These are phyloP conservation scores for Agaricus blazei DNA, from an alignment of 768 basidiomycete species.

Conservation along the genomic window DNA sequence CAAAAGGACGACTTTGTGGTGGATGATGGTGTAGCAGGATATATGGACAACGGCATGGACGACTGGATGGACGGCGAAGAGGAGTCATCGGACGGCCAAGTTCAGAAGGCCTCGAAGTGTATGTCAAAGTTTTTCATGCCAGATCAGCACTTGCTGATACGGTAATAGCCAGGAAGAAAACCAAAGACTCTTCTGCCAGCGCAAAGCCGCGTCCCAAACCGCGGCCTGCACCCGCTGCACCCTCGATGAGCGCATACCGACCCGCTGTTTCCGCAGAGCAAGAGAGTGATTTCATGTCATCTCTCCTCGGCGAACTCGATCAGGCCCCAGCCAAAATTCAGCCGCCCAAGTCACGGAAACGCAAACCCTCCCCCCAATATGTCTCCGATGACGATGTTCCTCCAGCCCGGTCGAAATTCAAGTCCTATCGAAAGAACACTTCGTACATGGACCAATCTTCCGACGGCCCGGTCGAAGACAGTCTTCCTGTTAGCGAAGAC, in stretches of 20 bases:
- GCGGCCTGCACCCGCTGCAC: conserved; percentile 46
- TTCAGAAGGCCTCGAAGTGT: conserved; percentile 41
- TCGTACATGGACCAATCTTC: conserved; percentile 40
- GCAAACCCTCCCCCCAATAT: conserved; percentile 54
- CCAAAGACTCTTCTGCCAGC: conserved; percentile 28
- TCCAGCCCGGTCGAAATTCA: conserved; percentile 23
- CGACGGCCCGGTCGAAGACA: conserved; percentile 37
- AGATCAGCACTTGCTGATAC: neutral
- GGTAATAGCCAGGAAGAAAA: conserved; percentile 35
- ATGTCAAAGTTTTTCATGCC: conserved; percentile 32
- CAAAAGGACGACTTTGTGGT: conserved; percentile 91
- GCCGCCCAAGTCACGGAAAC: conserved; percentile 46
- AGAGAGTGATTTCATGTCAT: conserved; percentile 87
- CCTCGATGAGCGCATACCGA: conserved; percentile 77
- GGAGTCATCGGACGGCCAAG: conserved; percentile 43
- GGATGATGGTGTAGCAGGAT: conserved; percentile 88
- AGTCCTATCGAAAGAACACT: conserved; percentile 27
- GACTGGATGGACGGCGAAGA: conserved; percentile 70
- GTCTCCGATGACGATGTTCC: conserved; percentile 30
- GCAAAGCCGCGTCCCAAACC: conserved; percentile 43
- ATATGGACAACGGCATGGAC: conserved; percentile 96
- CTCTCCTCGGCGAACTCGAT: conserved; percentile 72
- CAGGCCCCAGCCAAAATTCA: conserved; percentile 32
- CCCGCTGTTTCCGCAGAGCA: conserved; percentile 69
- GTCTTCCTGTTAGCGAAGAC: conserved; percentile 52